phyloP scores from a whole-genome alignment of 2,329 filamentous ascomycete species.

The Trichophaea hybrida region DNA sequence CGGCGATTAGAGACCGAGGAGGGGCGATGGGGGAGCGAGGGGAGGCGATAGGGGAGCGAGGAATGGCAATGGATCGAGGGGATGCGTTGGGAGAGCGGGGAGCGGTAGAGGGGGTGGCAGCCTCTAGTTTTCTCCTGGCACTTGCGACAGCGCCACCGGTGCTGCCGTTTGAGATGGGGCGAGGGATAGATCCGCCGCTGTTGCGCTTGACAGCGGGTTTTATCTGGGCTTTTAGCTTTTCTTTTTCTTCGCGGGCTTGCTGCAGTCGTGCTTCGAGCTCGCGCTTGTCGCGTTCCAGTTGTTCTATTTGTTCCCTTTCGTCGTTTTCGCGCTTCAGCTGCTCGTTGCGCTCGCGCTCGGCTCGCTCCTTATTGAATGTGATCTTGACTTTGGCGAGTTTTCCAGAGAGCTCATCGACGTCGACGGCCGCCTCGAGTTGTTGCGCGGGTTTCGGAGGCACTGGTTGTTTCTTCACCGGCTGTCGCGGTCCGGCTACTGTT shows the following conservation, averaged over 20 bases:
- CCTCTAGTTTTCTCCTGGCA: background rate
- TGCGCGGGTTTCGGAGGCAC: background rate
- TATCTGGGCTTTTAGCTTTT: background rate
- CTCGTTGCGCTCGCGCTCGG: background rate
- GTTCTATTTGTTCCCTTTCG: conserved; percentile 12
- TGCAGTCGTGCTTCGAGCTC: conserved; percentile 6
- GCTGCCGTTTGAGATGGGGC: background rate
- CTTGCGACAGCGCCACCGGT: background rate
- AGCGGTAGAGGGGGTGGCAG: background rate
- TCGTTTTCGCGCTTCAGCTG: conserved; percentile 11
- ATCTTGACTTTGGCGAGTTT: conserved; percentile 18
- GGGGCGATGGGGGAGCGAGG: background rate
- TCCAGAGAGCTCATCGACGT: conserved; percentile 10
- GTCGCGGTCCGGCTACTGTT: conserved; percentile 12
- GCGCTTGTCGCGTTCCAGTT: conserved; percentile 16
- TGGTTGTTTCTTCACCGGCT: background rate
- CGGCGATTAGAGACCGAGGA: background rate
- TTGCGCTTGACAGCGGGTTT: background rate
- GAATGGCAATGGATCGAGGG: background rate
- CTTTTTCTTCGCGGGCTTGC: background rate
- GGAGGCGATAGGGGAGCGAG: background rate
- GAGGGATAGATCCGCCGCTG: background rate
- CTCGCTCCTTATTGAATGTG: conserved; percentile 16
- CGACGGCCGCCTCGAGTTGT: background rate
- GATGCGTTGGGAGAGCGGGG: background rate